Evolutionary conservation across 2,329 filamentous ascomycete species (phyloP), one percentile per base, ranked within the genome.

Genomic region (Pseudogymnoascus destructans): DNA sequence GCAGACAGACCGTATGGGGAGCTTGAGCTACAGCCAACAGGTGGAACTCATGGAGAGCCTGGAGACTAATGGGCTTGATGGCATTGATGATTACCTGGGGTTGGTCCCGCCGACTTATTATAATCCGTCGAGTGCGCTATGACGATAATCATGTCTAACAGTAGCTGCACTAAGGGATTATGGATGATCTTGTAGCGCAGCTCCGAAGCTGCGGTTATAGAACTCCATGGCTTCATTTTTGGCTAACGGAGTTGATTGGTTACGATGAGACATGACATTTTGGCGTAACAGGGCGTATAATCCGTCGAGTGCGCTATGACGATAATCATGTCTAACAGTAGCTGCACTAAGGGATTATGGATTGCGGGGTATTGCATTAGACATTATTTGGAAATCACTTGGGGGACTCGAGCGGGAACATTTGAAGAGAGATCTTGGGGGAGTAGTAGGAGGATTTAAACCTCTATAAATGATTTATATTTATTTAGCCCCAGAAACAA

Each of bases 31-130:
- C 62, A 81, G 89, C 66, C 88, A 95, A 70, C 89, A 93, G 71
- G 73, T 85, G 62, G 87, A 95, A 73, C 74, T 95, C 35, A 89
- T 95, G 86, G 82, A 84, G 58, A 83, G 84, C 55, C 77, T 95
- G 32, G 87, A 93, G 70, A 86, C 75, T 64, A 80, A 85, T 63
- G 82, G 82, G 0, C 73, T 84, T 67, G 74, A 73, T 23, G 81
- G 84, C 56, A 84, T 85, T 64, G 77, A 84, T 62, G 75, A 52
- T 25, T 52, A 52, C 25, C 25, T 52, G 3, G 46, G 46, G 1
- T 30, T 52, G 15, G 25, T 52, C 8, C 42, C 35, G 13, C 36
- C 46, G 46, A 30, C n/a, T 52, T 52, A 52, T 19, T 52, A 30
- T 52, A 52, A 52, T 52, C 46, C 46, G n/a, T 52, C 46, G 25